Percentiles rank a stretch among this genome's conserved stretches.
Conservation (phyloP, 371 early-diverging fungal species). For the Mucor velutinosus region DNA sequence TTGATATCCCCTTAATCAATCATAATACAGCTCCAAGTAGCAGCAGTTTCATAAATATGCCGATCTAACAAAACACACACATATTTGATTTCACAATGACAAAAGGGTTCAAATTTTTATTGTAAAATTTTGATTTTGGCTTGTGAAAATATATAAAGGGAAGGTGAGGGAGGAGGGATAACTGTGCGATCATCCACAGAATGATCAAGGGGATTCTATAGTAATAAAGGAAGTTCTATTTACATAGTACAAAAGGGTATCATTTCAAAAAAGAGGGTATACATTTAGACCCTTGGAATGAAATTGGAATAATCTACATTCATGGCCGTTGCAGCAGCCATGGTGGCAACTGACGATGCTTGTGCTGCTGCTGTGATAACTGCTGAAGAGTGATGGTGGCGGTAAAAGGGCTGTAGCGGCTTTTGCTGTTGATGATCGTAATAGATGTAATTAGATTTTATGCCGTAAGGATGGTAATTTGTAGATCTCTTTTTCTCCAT, state of each 20-base stretch:
- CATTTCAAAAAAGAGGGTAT: background rate
- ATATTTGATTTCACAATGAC: background rate
- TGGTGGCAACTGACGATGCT: slow-evolving; percentile 19
- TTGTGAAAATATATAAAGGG: background rate
- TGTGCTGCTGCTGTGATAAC: background rate
- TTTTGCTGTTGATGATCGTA: background rate
- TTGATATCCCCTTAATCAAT: slow-evolving; percentile 1
- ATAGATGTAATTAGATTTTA: background rate
- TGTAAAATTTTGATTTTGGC: slow-evolving; percentile 12
- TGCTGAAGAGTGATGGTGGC: background rate
- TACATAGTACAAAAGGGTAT: background rate
- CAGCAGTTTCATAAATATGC: background rate
- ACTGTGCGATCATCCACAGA: background rate
- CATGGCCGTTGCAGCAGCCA: slow-evolving; percentile 25
- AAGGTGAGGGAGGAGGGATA: background rate
- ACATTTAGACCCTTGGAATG: slow-evolving; percentile 21
- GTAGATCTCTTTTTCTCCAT: background rate
- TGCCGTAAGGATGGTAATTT: background rate
- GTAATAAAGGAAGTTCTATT: background rate
- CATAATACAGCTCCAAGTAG: background rate
- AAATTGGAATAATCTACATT: slow-evolving; percentile 29
- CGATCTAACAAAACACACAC: background rate
- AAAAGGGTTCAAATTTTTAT: slow-evolving; percentile 5
- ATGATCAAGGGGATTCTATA: background rate
- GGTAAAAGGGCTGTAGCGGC: background rate